Percentiles rank a stretch among this genome's conserved stretches.
Evolutionary conservation across 192 early-diverging fungal species (phyloP).

Genomic region (Dispira simplex): DNA sequence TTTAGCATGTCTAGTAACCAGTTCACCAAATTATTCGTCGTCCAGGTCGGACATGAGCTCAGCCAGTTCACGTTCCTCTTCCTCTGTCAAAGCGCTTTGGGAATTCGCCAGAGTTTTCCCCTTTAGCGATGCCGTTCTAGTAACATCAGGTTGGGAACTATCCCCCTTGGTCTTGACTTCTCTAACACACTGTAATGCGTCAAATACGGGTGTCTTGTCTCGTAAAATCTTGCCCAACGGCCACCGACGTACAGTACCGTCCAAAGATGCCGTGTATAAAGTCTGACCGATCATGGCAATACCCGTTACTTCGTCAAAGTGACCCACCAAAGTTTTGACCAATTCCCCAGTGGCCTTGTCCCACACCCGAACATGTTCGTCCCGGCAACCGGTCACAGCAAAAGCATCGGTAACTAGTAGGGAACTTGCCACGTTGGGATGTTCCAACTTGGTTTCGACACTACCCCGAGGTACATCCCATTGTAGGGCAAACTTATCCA

Average conservation of each 20-base stretch:
- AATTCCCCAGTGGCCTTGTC: slow-evolving; percentile 5
- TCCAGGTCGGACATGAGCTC: slow-evolving; percentile 6
- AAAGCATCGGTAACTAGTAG: slow-evolving; percentile 3
- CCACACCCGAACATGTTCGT: slow-evolving; percentile 9
- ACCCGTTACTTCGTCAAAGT: slow-evolving; percentile 8
- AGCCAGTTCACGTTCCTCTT: slow-evolving; percentile 11
- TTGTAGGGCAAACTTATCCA: slow-evolving; percentile 1
- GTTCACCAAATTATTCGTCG: not conserved
- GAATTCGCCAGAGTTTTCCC: not conserved
- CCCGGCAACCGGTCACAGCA: slow-evolving; percentile 7
- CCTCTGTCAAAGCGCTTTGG: not conserved
- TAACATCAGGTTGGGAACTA: not conserved
- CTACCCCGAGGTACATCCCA: not conserved
- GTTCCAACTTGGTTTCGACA: not conserved
- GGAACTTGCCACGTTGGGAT: not conserved
- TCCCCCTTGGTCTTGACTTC: not conserved
- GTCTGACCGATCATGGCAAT: not conserved
- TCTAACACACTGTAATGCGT: not conserved
- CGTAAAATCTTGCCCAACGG: not conserved
- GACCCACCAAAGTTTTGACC: slow-evolving; percentile 5
- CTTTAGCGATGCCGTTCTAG: not conserved
- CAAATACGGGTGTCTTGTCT: not conserved
- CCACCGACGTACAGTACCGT: slow-evolving; percentile 7
- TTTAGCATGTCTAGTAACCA: not conserved
- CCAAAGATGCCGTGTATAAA: slow-evolving; percentile 1